Base-by-base conservation (phyloP, 306 rosid species). In the Hippophae tibetana region DNA sequence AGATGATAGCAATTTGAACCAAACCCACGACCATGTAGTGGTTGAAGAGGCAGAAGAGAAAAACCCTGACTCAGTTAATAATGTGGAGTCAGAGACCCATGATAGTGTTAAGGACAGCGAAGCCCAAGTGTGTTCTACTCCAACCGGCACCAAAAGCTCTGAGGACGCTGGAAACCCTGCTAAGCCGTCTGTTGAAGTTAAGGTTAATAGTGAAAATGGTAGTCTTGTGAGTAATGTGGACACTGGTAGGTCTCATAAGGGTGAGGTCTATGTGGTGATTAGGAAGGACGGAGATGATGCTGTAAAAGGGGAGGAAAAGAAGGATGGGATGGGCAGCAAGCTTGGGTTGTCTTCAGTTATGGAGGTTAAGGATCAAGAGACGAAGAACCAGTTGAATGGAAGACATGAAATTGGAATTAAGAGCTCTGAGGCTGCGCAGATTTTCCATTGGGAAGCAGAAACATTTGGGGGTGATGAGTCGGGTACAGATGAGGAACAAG, bases 401-500 rank as follows among this genome's bases (percentile, higher is more conserved):
- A 70, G 61, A 46, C 55, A 46, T 23, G 69, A 58, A 43, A 58
- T 18, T 64, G 50, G 56, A 44, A 64, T 52, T 52, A 64, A 64
- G 56, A 66, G 51, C 47, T 23, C 23, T 26, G 57, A 42, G 10
- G 25, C 57, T 49, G 40, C 13, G 57, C 40, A 25, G 10, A 47
- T 48, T 48, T 55, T 57, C 18, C 42, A 41, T 47, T 61, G 50
- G 49, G 64, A 41, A 8, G 56, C 64, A 13, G 54, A 73, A 31
- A 31, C 38, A 31, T 31, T 31, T 68, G 84, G 75, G 50, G 93
- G 86, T 52, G 74, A 71, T 73, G 93, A 85, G 71, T 74, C 93
- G 0, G 93, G 93, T 60, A 75, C 93, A 2, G 89, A 85, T 53
- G 84, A 59, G 63, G 89, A 85, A 38, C 93, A 79, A 74, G 71